Evolutionary conservation across 164 flowering plant genomes (phyloP), one percentile per base, ranked within the genome.

Genomic region (Hamamelis virginiana): DNA sequence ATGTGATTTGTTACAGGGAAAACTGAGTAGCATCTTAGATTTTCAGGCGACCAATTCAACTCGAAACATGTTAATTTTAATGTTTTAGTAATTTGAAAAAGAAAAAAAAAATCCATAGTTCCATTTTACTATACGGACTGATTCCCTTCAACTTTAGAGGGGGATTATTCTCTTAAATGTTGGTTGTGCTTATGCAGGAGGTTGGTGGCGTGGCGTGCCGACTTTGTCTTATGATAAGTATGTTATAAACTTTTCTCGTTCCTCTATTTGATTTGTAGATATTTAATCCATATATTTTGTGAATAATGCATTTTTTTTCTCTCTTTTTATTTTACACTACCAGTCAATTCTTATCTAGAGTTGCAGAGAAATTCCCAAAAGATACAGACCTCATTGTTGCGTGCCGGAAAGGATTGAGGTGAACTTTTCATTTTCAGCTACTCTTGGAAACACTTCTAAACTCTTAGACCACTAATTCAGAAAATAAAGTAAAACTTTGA

Each of bases 191-290:
- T 69, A 22, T 70, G 72, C 69, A 94, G 98, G 98, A 63, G 97
- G 98, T 69, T 95, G 97, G 97, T 95, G 97, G 97, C 92, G 97
- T 79, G 98, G 98, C 47, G 83, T 79, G 55, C 92, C 97, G 67
- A 82, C 88, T 59, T 70, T 92, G 52, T 78, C 91, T 21, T 91
- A 75, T 76, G 73, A 92, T 60, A 81, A 69, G 98, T 92, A 85
- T 70, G 78, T 69, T 41, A 25, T 19, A 63, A 26, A 10, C 23
- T 73, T 8, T 53, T 64, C 55, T 46, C 55, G 12, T 64, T 64
- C 55, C 47, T 59, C 12, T 64, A 10, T 28, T 44, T 60, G 10
- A 21, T 47, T 58, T 72, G 23, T 46, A 23, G 47, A 21, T 6
- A 67, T 26, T 38, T 8, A 57, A 13, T 18, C 26, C 23, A 41